These are phyloP conservation scores for Nemophila menziesii DNA, from an alignment of 257 asterid genomes.

Conservation along the genomic window DNA sequence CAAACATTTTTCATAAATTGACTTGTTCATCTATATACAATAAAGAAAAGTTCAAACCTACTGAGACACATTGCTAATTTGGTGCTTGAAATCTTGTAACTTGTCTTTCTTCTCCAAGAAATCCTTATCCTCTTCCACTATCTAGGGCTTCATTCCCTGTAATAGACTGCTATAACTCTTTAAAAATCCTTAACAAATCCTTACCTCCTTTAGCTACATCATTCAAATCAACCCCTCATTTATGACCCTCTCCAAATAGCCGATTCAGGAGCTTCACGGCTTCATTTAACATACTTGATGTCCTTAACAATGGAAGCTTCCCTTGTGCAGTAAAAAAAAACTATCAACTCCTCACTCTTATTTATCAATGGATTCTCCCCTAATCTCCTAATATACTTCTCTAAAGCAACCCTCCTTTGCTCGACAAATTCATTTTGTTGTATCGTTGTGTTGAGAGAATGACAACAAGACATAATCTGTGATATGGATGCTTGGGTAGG, in stretches of 20 bases:
- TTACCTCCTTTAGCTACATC: constrained; percentile 83
- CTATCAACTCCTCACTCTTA: constrained; percentile 62
- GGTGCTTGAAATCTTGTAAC: constrained; percentile 77
- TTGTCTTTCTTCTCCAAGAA: constrained; percentile 60
- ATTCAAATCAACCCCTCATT: constrained; percentile 24
- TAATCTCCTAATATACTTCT: constrained; percentile 69
- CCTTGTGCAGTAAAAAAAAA: constrained; percentile 46
- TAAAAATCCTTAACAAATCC: constrained; percentile 64
- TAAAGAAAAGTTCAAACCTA: constrained; percentile 46
- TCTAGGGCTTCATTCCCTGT: constrained; percentile 52
- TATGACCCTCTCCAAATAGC: constrained; percentile 30
- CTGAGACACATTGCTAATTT: constrained; percentile 78
- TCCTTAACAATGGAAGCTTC: constrained; percentile 39
- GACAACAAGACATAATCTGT: too few relatives aligned
- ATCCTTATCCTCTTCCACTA: constrained; percentile 80
- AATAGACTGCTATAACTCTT: constrained; percentile 83
- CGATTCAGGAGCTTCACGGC: constrained; percentile 51
- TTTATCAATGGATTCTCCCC: constrained; percentile 57
- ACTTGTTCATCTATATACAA: too few relatives aligned
- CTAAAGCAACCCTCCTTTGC: constrained; percentile 76
- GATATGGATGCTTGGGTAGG: too few relatives aligned
- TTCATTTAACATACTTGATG: constrained; percentile 57
- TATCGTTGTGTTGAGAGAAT: too few relatives aligned
- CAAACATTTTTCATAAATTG: too few relatives aligned
- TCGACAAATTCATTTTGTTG: constrained; percentile 77